Evolutionary conservation across 345 rosid genomes (phyloP).

Genomic region (Brassica incana): DNA sequence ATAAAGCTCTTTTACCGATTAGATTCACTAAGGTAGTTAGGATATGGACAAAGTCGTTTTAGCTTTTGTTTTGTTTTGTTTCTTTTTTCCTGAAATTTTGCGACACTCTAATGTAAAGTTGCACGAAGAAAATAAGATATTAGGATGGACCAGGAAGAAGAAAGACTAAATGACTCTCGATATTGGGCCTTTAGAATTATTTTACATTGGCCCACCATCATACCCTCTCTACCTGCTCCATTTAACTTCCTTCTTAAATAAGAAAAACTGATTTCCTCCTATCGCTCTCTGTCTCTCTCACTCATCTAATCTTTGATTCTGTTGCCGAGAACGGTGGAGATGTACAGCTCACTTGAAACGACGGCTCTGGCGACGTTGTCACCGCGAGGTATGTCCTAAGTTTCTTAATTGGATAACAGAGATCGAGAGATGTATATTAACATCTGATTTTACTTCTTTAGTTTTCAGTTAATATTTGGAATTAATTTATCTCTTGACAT

Average conservation of each 20-base stretch:
- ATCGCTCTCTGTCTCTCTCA: neutral
- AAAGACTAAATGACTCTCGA: neutral
- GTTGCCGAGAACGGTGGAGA: neutral
- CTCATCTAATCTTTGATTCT: neutral
- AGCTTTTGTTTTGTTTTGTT: neutral
- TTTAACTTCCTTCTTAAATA: neutral
- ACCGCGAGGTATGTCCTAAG: constrained; percentile 11
- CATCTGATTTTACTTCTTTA: neutral
- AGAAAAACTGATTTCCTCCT: constrained; percentile 2
- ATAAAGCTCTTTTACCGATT: neutral
- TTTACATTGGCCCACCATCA: neutral
- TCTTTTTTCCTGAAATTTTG: neutral
- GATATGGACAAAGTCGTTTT: neutral
- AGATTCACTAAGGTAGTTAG: neutral
- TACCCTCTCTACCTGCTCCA: neutral
- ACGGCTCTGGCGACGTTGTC: constrained; percentile 27
- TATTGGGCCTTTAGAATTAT: constrained; percentile 19
- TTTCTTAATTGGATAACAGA: neutral
- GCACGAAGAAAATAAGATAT: neutral
- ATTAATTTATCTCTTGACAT: neutral
- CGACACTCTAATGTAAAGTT: neutral
- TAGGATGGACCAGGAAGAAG: neutral
- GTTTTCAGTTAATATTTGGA: neutral
- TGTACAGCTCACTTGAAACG: constrained; percentile 29
- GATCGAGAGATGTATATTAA: neutral